Base-by-base conservation (phyloP, 768 basidiomycete species). In the Termitomyces sp. region DNA sequence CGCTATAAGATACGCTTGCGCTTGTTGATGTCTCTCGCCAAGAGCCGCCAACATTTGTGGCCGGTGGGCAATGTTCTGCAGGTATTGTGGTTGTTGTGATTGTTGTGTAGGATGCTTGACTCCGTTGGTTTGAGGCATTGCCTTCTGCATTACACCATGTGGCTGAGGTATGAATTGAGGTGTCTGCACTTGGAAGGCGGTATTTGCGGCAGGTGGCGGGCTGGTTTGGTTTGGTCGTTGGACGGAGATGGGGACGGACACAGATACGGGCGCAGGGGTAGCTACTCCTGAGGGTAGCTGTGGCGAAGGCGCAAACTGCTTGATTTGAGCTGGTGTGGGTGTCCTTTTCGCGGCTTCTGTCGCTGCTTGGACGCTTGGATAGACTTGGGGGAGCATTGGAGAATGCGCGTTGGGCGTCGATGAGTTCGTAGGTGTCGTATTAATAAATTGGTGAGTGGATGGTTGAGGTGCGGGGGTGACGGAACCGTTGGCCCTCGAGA, bases 371-470 rank as follows among this genome's bases (percentile, higher is more conserved):
- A 73, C 62, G 33, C 54, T 73, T 4, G 72, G 65, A 55, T 77
- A 73, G 20, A 71, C 67, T 50, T 72, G 72, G 8, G 74, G 71
- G 59, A 78, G 81, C 61, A 72, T 65, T n/a, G 66, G 64, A 5
- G 69, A 62, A 46, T 64, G 63, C 62, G 56, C 53, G 56, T 61
- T 58, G 62, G 64, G 55, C 13, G 73, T 65, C 18, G 70, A 45
- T 18, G 68, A 67, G 24, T 68, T 54, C 4, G 71, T 64, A 12
- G 73, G 61, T 45, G 72, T 70, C 52, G 72, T 72, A 58, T 73
- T 66, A 10, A 74, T 69, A 47, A 75, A 69, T 44, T 75, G 73
- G 56, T 64, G 72, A 2, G 68, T 67, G 16, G 66, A 53, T 9
- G 67, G 68, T 51, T 68, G 63, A 42, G 70, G 68, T 33, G 70